Evolutionary conservation across 2,329 filamentous ascomycete genomes (phyloP).

Genomic region (Eutypa lata): DNA sequence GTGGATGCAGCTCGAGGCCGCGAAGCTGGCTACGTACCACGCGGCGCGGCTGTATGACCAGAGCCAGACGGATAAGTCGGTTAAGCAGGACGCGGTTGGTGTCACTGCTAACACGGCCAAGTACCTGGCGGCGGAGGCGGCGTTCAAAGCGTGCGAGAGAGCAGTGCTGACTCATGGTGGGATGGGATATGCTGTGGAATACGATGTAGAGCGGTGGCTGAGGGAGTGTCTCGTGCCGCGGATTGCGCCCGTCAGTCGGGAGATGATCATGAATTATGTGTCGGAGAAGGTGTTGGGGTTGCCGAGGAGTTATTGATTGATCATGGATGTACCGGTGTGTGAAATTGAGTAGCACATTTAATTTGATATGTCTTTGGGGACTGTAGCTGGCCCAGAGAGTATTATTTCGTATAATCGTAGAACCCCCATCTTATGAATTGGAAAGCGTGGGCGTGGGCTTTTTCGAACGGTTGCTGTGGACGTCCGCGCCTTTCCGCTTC

Average conservation of each 20-base stretch:
- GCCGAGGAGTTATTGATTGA: constrained; percentile 62
- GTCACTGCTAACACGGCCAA: constrained; percentile 69
- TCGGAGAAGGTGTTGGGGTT: constrained; percentile 64
- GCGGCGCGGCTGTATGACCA: constrained; percentile 58
- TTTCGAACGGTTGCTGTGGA: neutral
- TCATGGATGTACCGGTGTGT: neutral
- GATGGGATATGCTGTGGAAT: constrained; percentile 64
- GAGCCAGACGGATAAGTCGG: constrained; percentile 45
- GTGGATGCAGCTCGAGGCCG: constrained; percentile 63
- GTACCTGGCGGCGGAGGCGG: constrained; percentile 65
- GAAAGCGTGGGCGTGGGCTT: neutral
- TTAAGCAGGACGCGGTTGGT: constrained; percentile 56
- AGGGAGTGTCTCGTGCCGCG: constrained; percentile 63
- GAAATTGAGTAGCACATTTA: too few species aligned
- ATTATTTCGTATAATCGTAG: too few species aligned
- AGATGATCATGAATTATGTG: constrained; percentile 76
- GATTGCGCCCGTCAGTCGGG: constrained; percentile 62
- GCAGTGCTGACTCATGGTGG: constrained; percentile 59
- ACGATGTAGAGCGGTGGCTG: constrained; percentile 64
- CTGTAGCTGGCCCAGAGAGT: too few species aligned
- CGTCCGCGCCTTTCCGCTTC: neutral
- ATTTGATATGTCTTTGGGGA: too few species aligned
- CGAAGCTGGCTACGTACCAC: constrained; percentile 63
- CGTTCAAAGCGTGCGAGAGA: constrained; percentile 60
- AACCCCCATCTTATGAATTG: neutral